Base-by-base conservation (phyloP, 2,329 filamentous ascomycete species). In the Ascochyta clinopodiicola region DNA sequence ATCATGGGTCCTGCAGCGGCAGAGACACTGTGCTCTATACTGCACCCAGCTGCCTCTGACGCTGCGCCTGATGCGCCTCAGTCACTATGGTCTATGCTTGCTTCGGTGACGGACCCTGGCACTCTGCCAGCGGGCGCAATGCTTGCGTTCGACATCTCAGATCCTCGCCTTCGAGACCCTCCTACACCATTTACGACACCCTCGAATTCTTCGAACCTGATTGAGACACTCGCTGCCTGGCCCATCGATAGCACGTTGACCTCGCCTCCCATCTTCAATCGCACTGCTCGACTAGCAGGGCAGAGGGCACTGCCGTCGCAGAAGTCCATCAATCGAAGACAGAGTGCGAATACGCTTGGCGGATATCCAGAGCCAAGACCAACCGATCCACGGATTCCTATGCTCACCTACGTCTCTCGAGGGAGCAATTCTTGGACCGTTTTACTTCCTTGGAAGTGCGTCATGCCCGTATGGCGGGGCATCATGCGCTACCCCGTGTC, bases 401-500 rank as follows among this genome's bases (percentile, higher is more conserved):
- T 94, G 35, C 79, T 94, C 1, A 77, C 96, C 6, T 81, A 91
- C 4, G 82, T 88, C 31, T 86, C 84, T 10, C 83, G 86, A 3
- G 76, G 77, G 34, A 78, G 80, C 50, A 72, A 64, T 1, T 87
- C 82, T 0, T 98, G 92, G 92, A 95, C 88, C 0, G 73, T 98
- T 1, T 80, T 98, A 22, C 82, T 95, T 3, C 95, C 95, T 0
- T 97, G 94, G 92, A 92, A 91, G 70, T 96, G 91, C 66, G 89
- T 98, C 32, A 80, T 86, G 32, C 86, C 91, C 0, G 81, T 97
- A 29, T 99, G 95, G 95, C 89, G 94, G 66, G 87, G 86, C 42
- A 77, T 98, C 13, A 88, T 96, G 77, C 92, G 92, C 69, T 92
- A 88, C 56, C 91, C 91, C 0, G 81, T 96, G 0, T 89, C 87